Conservation (phyloP, 495 filamentous ascomycete species). For the Entonaema liquescens region DNA sequence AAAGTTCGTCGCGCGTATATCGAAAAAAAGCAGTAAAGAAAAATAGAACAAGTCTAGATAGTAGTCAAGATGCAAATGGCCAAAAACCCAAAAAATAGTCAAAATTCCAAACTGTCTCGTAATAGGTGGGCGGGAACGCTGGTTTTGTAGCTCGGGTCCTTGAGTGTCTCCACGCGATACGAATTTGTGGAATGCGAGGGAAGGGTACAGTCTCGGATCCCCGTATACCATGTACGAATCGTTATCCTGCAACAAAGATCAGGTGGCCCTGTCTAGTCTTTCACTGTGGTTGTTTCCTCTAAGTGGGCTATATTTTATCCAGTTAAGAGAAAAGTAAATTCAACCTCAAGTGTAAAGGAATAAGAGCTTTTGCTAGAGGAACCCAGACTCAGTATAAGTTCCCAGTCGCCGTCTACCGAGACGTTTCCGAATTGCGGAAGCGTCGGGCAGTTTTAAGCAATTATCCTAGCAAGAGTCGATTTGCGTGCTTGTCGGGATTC, state of each 20-base stretch:
- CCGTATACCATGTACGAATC: constrained; percentile 41
- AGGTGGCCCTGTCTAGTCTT: constrained; percentile 30
- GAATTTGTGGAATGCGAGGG: constrained; percentile 47
- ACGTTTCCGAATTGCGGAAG: constrained; percentile 27
- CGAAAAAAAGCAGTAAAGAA: constrained; percentile 11
- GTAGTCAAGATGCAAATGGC: constrained; percentile 28
- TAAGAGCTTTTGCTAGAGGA: background rate
- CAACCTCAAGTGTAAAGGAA: background rate
- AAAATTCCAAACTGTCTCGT: constrained; percentile 24
- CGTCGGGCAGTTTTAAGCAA: constrained; percentile 32
- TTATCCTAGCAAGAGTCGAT: constrained; percentile 17
- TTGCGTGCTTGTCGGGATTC: background rate
- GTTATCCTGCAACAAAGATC: constrained; percentile 43
- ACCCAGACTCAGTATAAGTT: background rate
- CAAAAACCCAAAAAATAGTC: constrained; percentile 22
- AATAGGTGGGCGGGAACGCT: constrained; percentile 44
- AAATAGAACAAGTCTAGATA: constrained; percentile 23
- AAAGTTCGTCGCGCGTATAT: constrained; percentile 12
- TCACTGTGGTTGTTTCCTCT: constrained; percentile 8
- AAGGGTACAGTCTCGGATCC: constrained; percentile 46
- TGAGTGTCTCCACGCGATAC: constrained; percentile 46
- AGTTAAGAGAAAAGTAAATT: background rate
- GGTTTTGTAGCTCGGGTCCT: constrained; percentile 47
- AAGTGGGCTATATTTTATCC: background rate
- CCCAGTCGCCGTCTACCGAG: constrained; percentile 4